Conservation (phyloP, 306 rosid genomes). For the Luffa acutangula region DNA sequence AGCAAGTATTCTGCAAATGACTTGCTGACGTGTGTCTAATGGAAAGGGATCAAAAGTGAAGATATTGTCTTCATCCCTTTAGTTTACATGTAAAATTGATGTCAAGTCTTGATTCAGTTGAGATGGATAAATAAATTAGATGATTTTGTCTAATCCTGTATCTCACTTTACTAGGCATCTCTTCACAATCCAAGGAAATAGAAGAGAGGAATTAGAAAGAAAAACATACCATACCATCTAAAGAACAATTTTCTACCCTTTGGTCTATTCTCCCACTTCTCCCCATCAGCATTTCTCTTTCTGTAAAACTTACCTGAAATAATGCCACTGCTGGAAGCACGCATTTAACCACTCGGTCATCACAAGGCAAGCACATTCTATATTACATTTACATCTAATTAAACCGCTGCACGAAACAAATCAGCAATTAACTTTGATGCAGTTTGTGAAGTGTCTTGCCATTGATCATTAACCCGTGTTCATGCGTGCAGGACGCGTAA, state of each 20-base stretch:
- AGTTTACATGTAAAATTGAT: not conserved
- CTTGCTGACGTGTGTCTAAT: not conserved
- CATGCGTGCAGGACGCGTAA: conserved; percentile 45
- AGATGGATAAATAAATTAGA: not conserved
- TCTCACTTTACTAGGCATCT: not conserved
- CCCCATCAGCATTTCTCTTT: not conserved
- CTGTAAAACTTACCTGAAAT: not conserved
- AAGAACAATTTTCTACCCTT: not conserved
- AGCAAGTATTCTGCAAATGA: not conserved
- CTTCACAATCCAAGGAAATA: not conserved
- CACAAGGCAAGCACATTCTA: not conserved
- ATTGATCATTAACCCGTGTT: conserved; percentile 11
- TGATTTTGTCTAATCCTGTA: not conserved
- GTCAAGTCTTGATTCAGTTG: not conserved
- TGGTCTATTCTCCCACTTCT: not conserved
- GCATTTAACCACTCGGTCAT: not conserved
- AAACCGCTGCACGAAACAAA: not conserved
- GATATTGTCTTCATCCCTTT: not conserved
- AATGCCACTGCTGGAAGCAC: not conserved
- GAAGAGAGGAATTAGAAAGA: not conserved
- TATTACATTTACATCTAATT: not conserved
- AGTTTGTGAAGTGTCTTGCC: not conserved
- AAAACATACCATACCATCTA: not conserved
- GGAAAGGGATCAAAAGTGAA: not conserved
- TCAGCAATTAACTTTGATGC: not conserved